Evolutionary conservation across 148 eudicot species (phyloP).

Genomic region (Suaeda aralocaspica): DNA sequence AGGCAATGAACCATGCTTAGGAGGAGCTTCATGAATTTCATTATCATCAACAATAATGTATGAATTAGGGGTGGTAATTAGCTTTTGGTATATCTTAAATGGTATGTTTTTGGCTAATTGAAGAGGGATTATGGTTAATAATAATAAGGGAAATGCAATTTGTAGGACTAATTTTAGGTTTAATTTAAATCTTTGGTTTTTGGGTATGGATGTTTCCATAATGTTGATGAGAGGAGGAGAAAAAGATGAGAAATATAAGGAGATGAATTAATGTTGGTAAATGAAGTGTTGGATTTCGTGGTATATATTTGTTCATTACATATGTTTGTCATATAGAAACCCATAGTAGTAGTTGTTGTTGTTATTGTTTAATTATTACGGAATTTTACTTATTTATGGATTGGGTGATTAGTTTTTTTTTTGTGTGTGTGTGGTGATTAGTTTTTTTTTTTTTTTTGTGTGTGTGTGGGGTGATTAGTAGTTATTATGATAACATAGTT

Average conservation of each 20-base stretch:
- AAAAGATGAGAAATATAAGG: background rate
- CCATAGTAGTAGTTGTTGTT: too few species aligned
- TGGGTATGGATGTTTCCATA: conserved; percentile 22
- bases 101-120: conserved; percentile 17
- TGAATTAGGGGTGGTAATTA: background rate
- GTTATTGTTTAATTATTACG: too few species aligned
- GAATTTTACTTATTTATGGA: too few species aligned
- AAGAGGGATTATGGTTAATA: conserved; percentile 28
- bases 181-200: conserved; percentile 7
- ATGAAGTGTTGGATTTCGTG: too few species aligned
- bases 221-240: background rate
- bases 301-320: too few species aligned
- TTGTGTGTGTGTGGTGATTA: too few species aligned
- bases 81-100: background rate
- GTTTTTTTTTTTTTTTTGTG: too few species aligned
- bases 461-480: too few species aligned
- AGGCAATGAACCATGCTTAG: conserved; percentile 13
- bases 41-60: background rate
- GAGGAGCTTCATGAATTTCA: background rate
- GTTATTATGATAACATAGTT: too few species aligned
- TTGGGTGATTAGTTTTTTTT: too few species aligned
- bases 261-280: too few species aligned
- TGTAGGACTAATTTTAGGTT: conserved; percentile 29
- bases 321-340: too few species aligned
- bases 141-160: conserved; percentile 24